Evolutionary conservation across 2,329 filamentous ascomycete genomes (phyloP), one percentile per base, ranked within the genome.

Genomic region (Talaromyces sp.): DNA sequence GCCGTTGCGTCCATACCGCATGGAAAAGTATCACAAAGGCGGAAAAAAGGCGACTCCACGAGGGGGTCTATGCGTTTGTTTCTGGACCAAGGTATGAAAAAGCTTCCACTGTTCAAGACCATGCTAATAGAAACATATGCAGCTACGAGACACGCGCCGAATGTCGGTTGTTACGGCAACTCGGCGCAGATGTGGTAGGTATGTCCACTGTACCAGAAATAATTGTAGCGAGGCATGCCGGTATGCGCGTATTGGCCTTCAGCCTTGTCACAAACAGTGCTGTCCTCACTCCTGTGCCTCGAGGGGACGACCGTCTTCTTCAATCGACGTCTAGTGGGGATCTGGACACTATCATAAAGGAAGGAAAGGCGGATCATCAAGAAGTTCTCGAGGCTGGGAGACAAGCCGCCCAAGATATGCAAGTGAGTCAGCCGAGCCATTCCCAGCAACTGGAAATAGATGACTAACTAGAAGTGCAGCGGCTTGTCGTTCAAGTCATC

Each of bases 181-280:
- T 87, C 6, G 84, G 85, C 6, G 84, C 84, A n/a, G 85, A 88
- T 66, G 74, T 87, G n/a, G 85, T 88, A 1, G 85, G 85, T 13
- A 88, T 88, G 85, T 86, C 83, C 33, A 88, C 85, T 0, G 84
- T 88, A 28, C 85, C 85, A 7, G 85, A 88, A 66, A 85, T 87
- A 54, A 80, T 88, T 52, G 83, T 85, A 15, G 85, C 85, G 33
- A 78, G 85, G 62, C 85, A 88, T 68, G 80, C 78, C 56, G 82
- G 81, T n/a, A 79, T 88, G 64, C 76, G 80, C 28, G 81, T 88
- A 6, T 73, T 88, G 37, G 85, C 84, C 5, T 80, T 88, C 66
- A 87, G 84, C 66, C 71, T 88, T 50, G 84, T 88, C 21, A 88
- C 85, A 15, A 88, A 88, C 69, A 81, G 78, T 25, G 81, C 82